phyloP scores from a whole-genome alignment of 257 asterid species.

The Anisodus acutangulus region DNA sequence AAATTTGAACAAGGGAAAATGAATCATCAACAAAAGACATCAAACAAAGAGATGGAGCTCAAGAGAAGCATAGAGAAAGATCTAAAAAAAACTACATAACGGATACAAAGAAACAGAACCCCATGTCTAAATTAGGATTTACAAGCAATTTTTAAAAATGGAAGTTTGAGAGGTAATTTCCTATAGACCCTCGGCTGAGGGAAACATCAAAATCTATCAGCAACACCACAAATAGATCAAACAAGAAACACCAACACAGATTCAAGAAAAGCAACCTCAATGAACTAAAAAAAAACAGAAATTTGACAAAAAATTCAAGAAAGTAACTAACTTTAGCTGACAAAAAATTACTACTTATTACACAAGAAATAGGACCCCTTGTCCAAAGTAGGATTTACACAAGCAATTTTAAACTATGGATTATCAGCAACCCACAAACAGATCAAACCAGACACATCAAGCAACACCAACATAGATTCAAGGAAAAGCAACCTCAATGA shows the following conservation, averaged over 20 bases:
- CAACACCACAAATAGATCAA: not conserved
- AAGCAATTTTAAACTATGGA: too few species aligned
- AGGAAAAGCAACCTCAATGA: conserved; percentile 5
- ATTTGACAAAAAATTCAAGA: not conserved
- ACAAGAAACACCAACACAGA: conserved; percentile 29
- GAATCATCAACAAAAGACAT: not conserved
- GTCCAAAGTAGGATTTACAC: too few species aligned
- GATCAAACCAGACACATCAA: not conserved
- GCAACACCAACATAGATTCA: conserved; percentile 28
- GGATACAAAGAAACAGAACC: not conserved
- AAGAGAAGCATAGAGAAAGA: conserved; percentile 11
- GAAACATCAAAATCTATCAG: not conserved
- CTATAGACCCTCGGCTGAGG: too few species aligned
- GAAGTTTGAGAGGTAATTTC: not conserved
- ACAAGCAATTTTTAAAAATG: not conserved
- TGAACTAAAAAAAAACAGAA: not conserved
- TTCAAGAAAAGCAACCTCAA: not conserved
- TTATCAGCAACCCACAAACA: not conserved
- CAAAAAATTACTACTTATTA: conserved; percentile 31
- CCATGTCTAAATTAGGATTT: not conserved
- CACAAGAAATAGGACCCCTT: not conserved
- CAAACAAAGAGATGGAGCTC: not conserved
- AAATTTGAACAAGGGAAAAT: not conserved
- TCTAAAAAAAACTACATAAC: not conserved
- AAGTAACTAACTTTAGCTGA: conserved; percentile 44